Conservation (phyloP, 306 rosid genomes). For the Begonia masoniana region DNA sequence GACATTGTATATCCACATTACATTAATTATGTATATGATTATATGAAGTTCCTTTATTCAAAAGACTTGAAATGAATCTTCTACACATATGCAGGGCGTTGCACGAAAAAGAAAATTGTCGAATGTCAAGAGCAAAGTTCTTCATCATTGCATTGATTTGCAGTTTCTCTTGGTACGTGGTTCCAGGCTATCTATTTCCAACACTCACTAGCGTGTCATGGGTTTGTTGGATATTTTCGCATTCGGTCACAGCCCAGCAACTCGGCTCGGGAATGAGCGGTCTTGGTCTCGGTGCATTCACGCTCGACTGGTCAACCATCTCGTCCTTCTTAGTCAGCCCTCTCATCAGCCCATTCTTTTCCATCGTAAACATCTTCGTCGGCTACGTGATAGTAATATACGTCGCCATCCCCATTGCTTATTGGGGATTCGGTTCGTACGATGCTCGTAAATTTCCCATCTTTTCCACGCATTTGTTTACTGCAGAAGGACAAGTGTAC, state of each 20-base stretch:
- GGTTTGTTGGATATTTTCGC: constrained; percentile 59
- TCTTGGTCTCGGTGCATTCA: constrained; percentile 61
- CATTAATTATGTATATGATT: no score
- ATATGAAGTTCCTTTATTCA: no score
- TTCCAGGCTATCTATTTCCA: constrained; percentile 62
- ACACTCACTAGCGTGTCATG: constrained; percentile 58
- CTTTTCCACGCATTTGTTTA: constrained; percentile 65
- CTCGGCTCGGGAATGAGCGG: constrained; percentile 77
- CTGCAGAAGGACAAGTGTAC: constrained; percentile 37
- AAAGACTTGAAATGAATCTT: no score
- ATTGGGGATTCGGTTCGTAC: constrained; percentile 49
- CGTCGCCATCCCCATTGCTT: constrained; percentile 35
- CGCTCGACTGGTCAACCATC: constrained; percentile 61
- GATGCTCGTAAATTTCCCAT: constrained; percentile 50
- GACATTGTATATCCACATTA: no score
- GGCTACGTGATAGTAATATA: constrained; percentile 44
- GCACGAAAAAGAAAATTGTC: constrained; percentile 38
- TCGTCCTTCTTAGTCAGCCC: constrained; percentile 74
- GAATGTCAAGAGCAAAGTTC: constrained; percentile 38
- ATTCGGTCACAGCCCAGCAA: constrained; percentile 75
- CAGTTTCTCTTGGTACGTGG: constrained; percentile 47
- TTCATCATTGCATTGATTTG: constrained; percentile 46
- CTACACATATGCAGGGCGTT: constrained; percentile 31
- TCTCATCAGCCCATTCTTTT: constrained; percentile 63
- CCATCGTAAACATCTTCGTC: constrained; percentile 47